Evolutionary conservation across 177 flowering plant species (phyloP), one percentile per base, ranked within the genome.

Genomic region (Vitis hybrid): DNA sequence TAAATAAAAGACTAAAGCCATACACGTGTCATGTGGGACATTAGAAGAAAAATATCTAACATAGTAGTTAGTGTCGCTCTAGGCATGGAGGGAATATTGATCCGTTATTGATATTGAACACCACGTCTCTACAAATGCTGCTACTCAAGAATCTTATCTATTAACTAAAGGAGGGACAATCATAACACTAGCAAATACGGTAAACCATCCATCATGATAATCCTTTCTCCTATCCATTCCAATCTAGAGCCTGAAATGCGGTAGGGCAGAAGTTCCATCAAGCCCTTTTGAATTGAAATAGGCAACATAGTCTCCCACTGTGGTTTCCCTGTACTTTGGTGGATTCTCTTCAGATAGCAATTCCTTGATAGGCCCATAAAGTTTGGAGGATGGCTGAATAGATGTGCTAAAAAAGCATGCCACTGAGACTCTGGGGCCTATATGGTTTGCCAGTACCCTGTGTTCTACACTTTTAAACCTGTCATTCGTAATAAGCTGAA

Each of bases 311-410:
- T 80, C 79, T 13, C 11, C 30, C 32, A 82, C 73, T 0, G 82
- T 73, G 59, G 75, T 75, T 60, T 75, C 80, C 10, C 76, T 65
- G 56, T 80, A 82, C 21, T 18, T 78, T 6, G 81, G 78, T 50
- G 82, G 85, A 65, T 82, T 80, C 1, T 77, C 73, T 62, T 74
- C 78, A 1, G 83, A 75, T 49, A 82, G 21, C 17, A 82, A 27
- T 60, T 82, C 85, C 64, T 77, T 74, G 21, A 82, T 78, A 2
- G 85, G 85, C 21, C 83, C 81, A 59, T 77, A 78, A 1, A 71
- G 30, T 40, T 46, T 80, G 2, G 72, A 11, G 14, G 54, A 5
- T 60, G 73, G 70, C 52, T 14, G 8, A 8, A 46, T 1, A 8
- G 27, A 3, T 11, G 79, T 64, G 66, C 21, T 60, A 56, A 80